A percentile compares a stretch with the other conserved stretches of the same genome.
These are phyloP conservation scores for Ceriops tagal DNA, from an alignment of 345 rosid species.

Conservation along the genomic window DNA sequence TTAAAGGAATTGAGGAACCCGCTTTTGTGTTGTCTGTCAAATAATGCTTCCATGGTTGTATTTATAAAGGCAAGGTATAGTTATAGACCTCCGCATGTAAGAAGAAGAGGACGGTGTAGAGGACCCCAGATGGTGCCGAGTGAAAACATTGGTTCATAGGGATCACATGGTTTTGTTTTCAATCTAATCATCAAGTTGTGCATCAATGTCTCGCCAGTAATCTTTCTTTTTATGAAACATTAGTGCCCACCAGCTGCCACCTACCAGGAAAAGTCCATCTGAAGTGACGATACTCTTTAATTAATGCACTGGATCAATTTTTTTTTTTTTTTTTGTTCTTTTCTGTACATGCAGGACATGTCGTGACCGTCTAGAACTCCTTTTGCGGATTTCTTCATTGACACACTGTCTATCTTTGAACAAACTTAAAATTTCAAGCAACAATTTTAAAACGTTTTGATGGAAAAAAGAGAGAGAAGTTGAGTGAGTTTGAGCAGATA, in stretches of 20 bases:
- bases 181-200: background rate
- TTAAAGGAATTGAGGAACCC: background rate
- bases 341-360: background rate
- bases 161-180: slow-evolving; percentile 17
- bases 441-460: background rate
- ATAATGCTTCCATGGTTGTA: background rate
- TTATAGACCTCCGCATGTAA: background rate
- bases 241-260: background rate
- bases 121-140: slow-evolving; percentile 1
- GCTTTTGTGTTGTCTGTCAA: background rate
- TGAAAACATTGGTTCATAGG: background rate
- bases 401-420: too few relatives aligned
- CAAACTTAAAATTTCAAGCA: background rate
- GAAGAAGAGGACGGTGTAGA: background rate
- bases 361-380: background rate
- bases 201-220: background rate
- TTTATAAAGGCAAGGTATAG: background rate
- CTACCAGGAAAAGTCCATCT: background rate
- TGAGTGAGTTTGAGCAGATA: background rate
- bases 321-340: background rate
- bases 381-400: background rate
- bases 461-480: background rate
- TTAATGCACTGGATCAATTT: too few relatives aligned
- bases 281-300: background rate
- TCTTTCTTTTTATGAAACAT: background rate